Evolutionary conservation across 176 grass and related monocot species (phyloP).

Genomic region (Ananas comosus): DNA sequence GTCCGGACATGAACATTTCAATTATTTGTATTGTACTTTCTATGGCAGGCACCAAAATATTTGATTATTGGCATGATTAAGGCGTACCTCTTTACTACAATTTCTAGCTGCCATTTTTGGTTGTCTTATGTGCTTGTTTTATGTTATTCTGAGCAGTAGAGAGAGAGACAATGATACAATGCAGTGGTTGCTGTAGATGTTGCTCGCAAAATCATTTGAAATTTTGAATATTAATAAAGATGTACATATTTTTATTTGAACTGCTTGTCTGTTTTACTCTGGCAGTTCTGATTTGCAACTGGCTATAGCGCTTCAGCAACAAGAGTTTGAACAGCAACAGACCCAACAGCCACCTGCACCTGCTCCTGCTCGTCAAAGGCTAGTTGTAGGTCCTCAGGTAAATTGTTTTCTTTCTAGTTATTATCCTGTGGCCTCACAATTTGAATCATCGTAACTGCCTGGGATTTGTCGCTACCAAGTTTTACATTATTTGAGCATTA

Average conservation of each 20-base stretch:
- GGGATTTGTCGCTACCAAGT: too few species aligned
- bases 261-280: slow-evolving; percentile 9
- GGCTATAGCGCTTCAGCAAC: slow-evolving; percentile 89
- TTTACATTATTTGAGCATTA: too few species aligned
- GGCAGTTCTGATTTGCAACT: slow-evolving; percentile 83
- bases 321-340: slow-evolving; percentile 63
- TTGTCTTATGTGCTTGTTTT: too few species aligned
- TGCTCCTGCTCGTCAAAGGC: slow-evolving; percentile 40
- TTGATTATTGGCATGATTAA: too few species aligned
- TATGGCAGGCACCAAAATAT: too few species aligned
- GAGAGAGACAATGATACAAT: too few species aligned
- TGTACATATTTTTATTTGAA: not conserved
- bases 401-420: slow-evolving; percentile 5
- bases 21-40: not conserved
- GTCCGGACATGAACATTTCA: not conserved
- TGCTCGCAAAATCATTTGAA: too few species aligned
- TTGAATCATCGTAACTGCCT: not conserved
- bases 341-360: slow-evolving; percentile 42
- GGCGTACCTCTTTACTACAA: too few species aligned
- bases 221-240: too few species aligned
- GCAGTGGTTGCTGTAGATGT: too few species aligned
- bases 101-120: too few species aligned
- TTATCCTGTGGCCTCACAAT: not conserved
- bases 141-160: too few species aligned
- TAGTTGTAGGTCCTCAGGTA: slow-evolving; percentile 84